Base-by-base conservation (phyloP, 2,329 filamentous ascomycete species). In the Claviceps paspali region DNA sequence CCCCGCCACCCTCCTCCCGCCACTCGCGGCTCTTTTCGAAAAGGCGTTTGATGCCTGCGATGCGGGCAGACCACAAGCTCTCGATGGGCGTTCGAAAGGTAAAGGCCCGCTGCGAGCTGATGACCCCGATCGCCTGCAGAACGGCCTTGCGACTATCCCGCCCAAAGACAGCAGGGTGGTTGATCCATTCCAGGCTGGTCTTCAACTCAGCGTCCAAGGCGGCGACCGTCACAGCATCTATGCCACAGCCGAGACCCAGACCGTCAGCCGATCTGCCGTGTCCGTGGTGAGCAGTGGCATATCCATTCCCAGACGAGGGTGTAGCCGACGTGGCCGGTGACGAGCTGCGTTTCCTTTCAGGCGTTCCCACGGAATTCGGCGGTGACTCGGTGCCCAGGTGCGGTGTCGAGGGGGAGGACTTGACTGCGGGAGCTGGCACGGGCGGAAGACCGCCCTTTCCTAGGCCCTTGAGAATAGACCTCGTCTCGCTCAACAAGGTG, bases 71-170 rank as follows among this genome's bases (percentile, higher is more conserved):
- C 86, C 88, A 96, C 22, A 96, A 70, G 23, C 76, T 75, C 63
- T 98, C 91, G 5, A 88, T 81, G 0, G 85, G 77, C 2, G 87
- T 91, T 36, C 88, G 77, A 70, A 88, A 95, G 1, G 91, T 96
- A 54, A 88, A 94, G 9, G 82, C 87, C 33, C 91, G 74, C 60
- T 98, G 91, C 6, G 83, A 92, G 52, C 83, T 91, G 49, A 98
- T 95, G 43, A 96, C 87, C 6, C 91, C 88, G 47, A 98, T 96
- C 12, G 87, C 85, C 57, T 98, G 91, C 18, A 98, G 68, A 2
- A 98, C 87, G 4, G 88, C 85, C 64, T 98, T 98, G 50, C 91
- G 79, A 40, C 83, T 91, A 55, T 98, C 91, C 27, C 91, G 77
- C 7, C 82, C 80, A 54, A 98, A 98, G 2, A 96, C 84, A 2